Conservation (phyloP, 2,329 filamentous ascomycete species). For the Dissoconium aciculare region DNA sequence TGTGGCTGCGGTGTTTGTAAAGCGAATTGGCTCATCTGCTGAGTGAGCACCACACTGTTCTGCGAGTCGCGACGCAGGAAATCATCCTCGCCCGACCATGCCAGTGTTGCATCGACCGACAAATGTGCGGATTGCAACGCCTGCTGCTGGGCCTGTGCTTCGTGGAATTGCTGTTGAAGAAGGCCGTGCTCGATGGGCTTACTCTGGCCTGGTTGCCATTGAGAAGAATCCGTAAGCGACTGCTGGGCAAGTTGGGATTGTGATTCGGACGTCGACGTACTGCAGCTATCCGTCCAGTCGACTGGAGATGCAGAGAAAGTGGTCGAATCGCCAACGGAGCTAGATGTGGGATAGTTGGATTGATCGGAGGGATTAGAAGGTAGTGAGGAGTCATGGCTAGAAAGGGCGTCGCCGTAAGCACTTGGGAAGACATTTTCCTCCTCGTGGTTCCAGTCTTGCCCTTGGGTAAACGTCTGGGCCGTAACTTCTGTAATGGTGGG, state of each 20-base stretch:
- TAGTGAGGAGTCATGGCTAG: slow-evolving; percentile 17
- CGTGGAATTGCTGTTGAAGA: slow-evolving; percentile 22
- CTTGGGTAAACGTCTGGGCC: slow-evolving; percentile 15
- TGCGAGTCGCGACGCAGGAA: slow-evolving; percentile 20
- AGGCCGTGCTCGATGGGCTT: slow-evolving; percentile 22
- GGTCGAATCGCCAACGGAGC: slow-evolving; percentile 12
- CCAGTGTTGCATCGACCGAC: slow-evolving; percentile 20
- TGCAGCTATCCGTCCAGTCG: slow-evolving; percentile 21
- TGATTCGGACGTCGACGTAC: slow-evolving; percentile 16
- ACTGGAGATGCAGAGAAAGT: slow-evolving; percentile 16
- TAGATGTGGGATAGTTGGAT: slow-evolving; percentile 15
- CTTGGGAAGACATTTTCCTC: slow-evolving; percentile 11
- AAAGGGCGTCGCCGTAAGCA: slow-evolving; percentile 12
- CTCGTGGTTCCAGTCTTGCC: slow-evolving; percentile 14
- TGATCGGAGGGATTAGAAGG: slow-evolving; percentile 18
- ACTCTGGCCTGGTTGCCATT: slow-evolving; percentile 26
- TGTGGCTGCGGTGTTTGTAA: slow-evolving; percentile 21
- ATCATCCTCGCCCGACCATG: slow-evolving; percentile 20
- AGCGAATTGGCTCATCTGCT: slow-evolving; percentile 24
- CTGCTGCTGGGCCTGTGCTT: slow-evolving; percentile 14
- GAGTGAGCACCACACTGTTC: slow-evolving; percentile 19
- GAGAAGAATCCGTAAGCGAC: slow-evolving; percentile 11
- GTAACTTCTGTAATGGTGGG: slow-evolving; percentile 11
- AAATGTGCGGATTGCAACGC: slow-evolving; percentile 5
- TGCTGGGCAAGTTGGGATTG: slow-evolving; percentile 8